Evolutionary conservation across 129 eudicot species (phyloP).

Genomic region (Silybum marianum): DNA sequence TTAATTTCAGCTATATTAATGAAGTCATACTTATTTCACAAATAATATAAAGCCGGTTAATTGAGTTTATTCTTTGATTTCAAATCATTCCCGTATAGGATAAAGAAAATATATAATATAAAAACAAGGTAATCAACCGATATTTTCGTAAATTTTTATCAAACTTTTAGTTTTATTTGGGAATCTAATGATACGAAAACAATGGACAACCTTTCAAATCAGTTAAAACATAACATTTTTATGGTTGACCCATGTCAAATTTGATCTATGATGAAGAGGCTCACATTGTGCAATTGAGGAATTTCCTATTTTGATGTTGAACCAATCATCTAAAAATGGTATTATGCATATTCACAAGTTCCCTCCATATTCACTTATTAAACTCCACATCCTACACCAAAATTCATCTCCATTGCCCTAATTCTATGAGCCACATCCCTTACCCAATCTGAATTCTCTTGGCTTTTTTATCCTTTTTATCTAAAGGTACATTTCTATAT

Average conservation of each 20-base stretch:
- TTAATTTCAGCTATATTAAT: no score
- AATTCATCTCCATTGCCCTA: constrained; percentile 37
- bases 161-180: not conserved
- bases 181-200: not conserved
- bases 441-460: constrained; percentile 39
- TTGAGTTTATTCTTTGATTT: no score
- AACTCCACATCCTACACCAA: constrained; percentile 16
- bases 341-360: constrained; percentile 28
- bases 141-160: not conserved
- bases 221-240: not conserved
- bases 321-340: constrained; percentile 25
- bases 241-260: not conserved
- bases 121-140: not conserved
- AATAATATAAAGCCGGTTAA: not conserved
- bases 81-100: not conserved
- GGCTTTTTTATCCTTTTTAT: constrained; percentile 41
- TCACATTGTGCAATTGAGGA: constrained; percentile 16
- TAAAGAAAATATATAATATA: no score
- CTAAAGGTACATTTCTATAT: constrained; percentile 27
- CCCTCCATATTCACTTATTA: constrained; percentile 23
- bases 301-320: constrained; percentile 21
- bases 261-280: not conserved
- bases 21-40: not conserved
- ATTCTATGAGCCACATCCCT: constrained; percentile 45
- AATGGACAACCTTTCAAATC: not conserved